Percentiles rank a stretch among this genome's conserved stretches.
Conservation (phyloP, 495 filamentous ascomycete genomes). For the Xylaria scruposa region DNA sequence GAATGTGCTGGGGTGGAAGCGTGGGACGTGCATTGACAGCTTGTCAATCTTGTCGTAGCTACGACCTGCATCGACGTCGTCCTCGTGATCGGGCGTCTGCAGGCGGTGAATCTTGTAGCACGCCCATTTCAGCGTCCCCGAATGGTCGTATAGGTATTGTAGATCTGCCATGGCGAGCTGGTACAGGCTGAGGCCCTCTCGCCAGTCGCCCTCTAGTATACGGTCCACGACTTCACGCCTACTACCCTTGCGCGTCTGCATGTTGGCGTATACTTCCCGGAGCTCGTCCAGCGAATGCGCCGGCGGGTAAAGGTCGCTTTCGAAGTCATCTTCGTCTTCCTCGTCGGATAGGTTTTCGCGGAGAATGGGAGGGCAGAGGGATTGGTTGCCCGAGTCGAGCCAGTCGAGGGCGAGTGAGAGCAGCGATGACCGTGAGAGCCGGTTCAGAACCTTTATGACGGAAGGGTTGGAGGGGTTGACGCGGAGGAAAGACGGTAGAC, state of each 20-base stretch:
- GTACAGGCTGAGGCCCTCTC: constrained; percentile 75
- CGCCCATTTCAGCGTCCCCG: constrained; percentile 74
- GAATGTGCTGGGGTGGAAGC: constrained; percentile 78
- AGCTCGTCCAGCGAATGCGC: constrained; percentile 67
- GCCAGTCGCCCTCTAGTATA: constrained; percentile 83
- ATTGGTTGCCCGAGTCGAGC: constrained; percentile 68
- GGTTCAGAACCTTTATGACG: constrained; percentile 68
- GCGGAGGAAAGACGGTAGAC: constrained; percentile 58
- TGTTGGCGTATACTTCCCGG: constrained; percentile 63
- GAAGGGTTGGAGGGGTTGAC: constrained; percentile 68
- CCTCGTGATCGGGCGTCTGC: constrained; percentile 42
- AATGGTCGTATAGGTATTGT: constrained; percentile 79
- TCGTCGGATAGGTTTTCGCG: constrained; percentile 41
- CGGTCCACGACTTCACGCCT: constrained; percentile 78
- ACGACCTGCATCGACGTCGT: constrained; percentile 37
- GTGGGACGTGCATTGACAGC: constrained; percentile 62
- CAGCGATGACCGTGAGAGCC: constrained; percentile 73
- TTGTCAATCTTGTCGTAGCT: constrained; percentile 44
- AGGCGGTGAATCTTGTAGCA: constrained; percentile 65
- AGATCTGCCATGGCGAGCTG: constrained; percentile 83
- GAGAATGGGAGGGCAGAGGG: constrained; percentile 63
- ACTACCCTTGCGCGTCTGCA: constrained; percentile 65
- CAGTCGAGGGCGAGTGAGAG: constrained; percentile 73
- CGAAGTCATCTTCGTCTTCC: constrained; percentile 54
- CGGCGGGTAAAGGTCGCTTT: constrained; percentile 65